A percentile compares a stretch with the other conserved stretches of the same genome.
phyloP scores from a whole-genome alignment of 192 early-diverging fungal species.

The Martensiomyces pterosporus region DNA sequence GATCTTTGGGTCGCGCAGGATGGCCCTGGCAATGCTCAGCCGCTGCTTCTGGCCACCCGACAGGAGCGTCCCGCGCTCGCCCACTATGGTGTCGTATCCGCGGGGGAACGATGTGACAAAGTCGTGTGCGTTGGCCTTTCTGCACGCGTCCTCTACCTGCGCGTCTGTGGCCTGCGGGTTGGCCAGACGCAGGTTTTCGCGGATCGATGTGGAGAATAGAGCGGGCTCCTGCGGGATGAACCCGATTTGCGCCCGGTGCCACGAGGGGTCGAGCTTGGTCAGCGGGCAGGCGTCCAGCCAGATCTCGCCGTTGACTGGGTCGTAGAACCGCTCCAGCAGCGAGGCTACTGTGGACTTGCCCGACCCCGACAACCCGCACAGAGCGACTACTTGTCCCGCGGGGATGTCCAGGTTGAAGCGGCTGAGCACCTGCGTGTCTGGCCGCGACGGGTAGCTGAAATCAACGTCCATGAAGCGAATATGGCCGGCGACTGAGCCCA shows the following conservation, averaged over 20 bases:
- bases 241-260: slow-evolving; percentile 66
- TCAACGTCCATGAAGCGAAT: slow-evolving; percentile 52
- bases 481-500: slow-evolving; percentile 44
- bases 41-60: slow-evolving; percentile 64
- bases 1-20: slow-evolving; percentile 61
- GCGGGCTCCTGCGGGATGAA: slow-evolving; percentile 76
- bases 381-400: slow-evolving; percentile 41
- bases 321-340: slow-evolving; percentile 75
- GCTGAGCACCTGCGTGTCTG: slow-evolving; percentile 28
- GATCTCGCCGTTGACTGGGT: slow-evolving; percentile 59
- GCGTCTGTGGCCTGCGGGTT: slow-evolving; percentile 57
- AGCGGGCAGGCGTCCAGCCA: slow-evolving; percentile 62
- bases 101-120: slow-evolving; percentile 54
- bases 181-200: slow-evolving; percentile 71
- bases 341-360: slow-evolving; percentile 74
- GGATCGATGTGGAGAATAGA: slow-evolving; percentile 72
- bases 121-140: slow-evolving; percentile 69
- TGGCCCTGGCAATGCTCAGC: slow-evolving; percentile 58
- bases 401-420: slow-evolving; percentile 48
- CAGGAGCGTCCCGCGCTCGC: slow-evolving; percentile 53
- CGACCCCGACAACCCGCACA: slow-evolving; percentile 51
- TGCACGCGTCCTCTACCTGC: slow-evolving; percentile 64
- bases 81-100: slow-evolving; percentile 53
- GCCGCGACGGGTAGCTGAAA: slow-evolving; percentile 52
- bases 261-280: slow-evolving; percentile 55